phyloP scores from a whole-genome alignment of 148 eudicot species.

The Persicaria maculosa region DNA sequence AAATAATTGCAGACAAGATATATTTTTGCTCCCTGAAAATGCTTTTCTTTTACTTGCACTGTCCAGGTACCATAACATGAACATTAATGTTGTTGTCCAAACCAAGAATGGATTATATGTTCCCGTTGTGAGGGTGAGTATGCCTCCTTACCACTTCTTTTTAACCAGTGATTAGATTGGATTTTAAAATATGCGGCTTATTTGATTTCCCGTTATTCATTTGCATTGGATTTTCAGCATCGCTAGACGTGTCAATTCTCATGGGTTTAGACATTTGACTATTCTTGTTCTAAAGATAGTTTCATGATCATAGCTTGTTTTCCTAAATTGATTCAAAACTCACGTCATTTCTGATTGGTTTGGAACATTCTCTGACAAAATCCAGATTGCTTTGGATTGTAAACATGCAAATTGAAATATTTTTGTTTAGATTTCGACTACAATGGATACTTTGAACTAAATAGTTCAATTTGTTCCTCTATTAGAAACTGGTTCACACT shows the following conservation, averaged over 20 bases:
- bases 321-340: background rate
- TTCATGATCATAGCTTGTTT: constrained; percentile 1
- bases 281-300: background rate
- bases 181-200: background rate
- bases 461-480: background rate
- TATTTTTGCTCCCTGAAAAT: background rate
- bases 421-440: background rate
- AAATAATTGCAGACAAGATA: background rate
- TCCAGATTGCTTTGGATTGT: background rate
- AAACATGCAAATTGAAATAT: background rate
- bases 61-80: constrained; percentile 72
- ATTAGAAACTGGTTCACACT: background rate
- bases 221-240: background rate
- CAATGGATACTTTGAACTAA: background rate
- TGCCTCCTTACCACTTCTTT: constrained; percentile 1
- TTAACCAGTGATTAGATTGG: background rate
- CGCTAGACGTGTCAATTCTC: background rate
- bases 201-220: background rate
- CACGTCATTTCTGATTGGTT: background rate
- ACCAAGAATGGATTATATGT: constrained; percentile 91
- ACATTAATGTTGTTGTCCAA: constrained; percentile 93
- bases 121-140: constrained; percentile 73
- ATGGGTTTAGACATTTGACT: background rate
- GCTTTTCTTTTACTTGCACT: background rate
- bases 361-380: background rate